Evolutionary conservation across 345 rosid genomes (phyloP).

Genomic region (Hibiscus tridactylites): DNA sequence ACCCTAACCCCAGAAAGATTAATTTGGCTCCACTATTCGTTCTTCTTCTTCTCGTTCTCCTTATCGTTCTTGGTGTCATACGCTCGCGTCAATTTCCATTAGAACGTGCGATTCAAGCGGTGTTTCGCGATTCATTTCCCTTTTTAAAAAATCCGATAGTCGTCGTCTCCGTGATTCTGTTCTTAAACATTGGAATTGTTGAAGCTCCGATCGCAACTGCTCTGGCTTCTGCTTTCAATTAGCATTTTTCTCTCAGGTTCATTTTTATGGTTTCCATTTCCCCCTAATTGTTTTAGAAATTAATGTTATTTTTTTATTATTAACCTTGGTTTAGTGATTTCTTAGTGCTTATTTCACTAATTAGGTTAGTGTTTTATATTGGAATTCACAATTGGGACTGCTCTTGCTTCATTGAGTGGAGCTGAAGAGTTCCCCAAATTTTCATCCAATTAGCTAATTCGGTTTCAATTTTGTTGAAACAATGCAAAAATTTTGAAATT

Average conservation of each 20-base stretch:
- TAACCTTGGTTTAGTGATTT: not conserved
- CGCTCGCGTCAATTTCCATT: not conserved
- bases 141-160: not conserved
- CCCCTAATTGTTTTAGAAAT: not conserved
- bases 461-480: not conserved
- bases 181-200: not conserved
- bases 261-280: not conserved
- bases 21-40: not conserved
- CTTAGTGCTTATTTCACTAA: not conserved
- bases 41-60: not conserved
- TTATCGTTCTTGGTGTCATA: not conserved
- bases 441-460: not conserved
- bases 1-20: not conserved
- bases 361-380: not conserved
- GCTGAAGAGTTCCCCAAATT: not conserved
- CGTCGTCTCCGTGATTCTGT: not conserved
- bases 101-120: conserved; percentile 13
- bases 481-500: not conserved
- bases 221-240: not conserved
- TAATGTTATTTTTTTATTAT: not conserved
- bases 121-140: not conserved
- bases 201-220: not conserved
- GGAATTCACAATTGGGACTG: not conserved
- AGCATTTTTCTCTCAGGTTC: conserved; percentile 4
- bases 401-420: not conserved